phyloP scores from a whole-genome alignment of 768 basidiomycete genomes.

The Mrakia gelida region DNA sequence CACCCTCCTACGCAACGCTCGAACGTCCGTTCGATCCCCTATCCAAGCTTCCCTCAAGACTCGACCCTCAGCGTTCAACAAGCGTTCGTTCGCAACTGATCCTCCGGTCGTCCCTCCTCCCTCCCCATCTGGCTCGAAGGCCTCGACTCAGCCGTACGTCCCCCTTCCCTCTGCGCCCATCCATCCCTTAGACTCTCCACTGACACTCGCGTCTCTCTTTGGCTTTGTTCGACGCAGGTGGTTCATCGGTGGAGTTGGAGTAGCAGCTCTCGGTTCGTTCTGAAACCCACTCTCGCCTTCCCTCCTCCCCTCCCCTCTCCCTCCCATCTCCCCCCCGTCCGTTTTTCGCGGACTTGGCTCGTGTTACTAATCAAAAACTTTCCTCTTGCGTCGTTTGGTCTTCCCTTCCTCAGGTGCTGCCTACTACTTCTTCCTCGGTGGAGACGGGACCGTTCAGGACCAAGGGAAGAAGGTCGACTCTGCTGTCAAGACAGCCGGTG shows the following conservation, averaged over 20 bases:
- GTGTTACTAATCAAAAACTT: not conserved
- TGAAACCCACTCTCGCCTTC: not conserved
- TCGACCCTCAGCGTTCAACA: not conserved
- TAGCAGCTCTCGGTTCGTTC: conserved; percentile 17
- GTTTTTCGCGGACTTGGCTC: not conserved
- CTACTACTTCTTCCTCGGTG: conserved; percentile 24
- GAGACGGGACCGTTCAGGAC: not conserved
- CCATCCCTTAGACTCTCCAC: not conserved
- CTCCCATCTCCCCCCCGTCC: not conserved
- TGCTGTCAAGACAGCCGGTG: conserved; percentile 60
- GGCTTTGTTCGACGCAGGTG: not conserved
- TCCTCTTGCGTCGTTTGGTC: not conserved
- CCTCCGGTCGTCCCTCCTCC: not conserved
- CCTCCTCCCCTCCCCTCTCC: not conserved
- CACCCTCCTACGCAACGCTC: conserved; percentile 3
- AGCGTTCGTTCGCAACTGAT: not conserved
- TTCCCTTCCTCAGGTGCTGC: not conserved
- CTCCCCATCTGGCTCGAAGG: not conserved
- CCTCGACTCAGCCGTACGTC: not conserved
- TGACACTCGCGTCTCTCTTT: not conserved
- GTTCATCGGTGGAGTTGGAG: conserved; percentile 23
- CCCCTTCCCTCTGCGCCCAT: not conserved
- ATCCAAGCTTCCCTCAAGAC: not conserved
- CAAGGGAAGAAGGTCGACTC: conserved; percentile 51
- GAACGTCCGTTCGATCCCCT: not conserved